Evolutionary conservation across 352 stramenopile genomes (phyloP).

Genomic region (Pythium rishiriense): DNA sequence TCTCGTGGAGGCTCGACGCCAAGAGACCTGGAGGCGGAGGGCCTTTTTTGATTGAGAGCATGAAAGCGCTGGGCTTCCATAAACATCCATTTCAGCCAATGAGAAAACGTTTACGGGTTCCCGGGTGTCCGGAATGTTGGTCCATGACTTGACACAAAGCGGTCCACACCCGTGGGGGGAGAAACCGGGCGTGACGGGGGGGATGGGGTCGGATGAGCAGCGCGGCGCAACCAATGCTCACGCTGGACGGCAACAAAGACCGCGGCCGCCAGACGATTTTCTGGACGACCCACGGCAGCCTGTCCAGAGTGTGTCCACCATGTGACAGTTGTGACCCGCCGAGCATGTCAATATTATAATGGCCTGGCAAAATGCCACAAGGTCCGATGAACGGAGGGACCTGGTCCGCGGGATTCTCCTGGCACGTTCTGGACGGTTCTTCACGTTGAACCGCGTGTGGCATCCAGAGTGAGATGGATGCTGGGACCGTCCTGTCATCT

Average conservation of each 20-base stretch:
- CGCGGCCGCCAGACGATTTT: background rate
- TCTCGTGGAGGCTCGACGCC: no score
- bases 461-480: no score
- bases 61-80: slow-evolving; percentile 6
- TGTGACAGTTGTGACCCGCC: background rate
- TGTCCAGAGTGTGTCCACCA: background rate
- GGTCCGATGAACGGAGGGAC: background rate
- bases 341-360: no score
- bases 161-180: background rate
- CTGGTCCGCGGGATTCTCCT: no score
- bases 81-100: slow-evolving; percentile 19
- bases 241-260: background rate
- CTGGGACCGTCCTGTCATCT: background rate
- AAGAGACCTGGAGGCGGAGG: no score
- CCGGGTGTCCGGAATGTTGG: background rate
- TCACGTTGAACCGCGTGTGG: no score
- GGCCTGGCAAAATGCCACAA: background rate
- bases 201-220: slow-evolving; percentile 13
- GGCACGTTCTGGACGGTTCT: no score
- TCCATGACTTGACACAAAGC: slow-evolving; percentile 10
- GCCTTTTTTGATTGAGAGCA: no score
- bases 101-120: slow-evolving; percentile 6
- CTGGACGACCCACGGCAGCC: background rate
- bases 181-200: background rate
- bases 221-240: slow-evolving; percentile 16